phyloP scores from a whole-genome alignment of 805 yeast species.

The Metschnikowia corniflorae region DNA sequence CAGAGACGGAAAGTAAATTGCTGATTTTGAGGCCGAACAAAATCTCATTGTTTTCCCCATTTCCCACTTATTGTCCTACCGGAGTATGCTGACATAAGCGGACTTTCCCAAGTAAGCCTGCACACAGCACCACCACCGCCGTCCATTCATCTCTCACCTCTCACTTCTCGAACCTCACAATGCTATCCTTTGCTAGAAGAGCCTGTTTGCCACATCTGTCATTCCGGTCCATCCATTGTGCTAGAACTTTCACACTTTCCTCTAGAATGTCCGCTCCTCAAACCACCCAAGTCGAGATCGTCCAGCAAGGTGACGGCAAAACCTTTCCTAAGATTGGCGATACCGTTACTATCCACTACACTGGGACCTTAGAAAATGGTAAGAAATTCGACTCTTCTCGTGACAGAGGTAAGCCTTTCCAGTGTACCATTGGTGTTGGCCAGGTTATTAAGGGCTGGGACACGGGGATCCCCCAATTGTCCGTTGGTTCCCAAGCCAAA shows the following conservation, averaged over 20 bases:
- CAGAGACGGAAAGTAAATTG: too few relatives aligned
- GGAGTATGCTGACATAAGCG: too few relatives aligned
- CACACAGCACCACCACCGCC: neutral
- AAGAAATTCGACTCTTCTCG: constrained; percentile 94
- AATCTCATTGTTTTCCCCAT: too few relatives aligned
- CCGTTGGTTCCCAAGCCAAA: constrained; percentile 90
- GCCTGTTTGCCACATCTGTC: constrained; percentile 9
- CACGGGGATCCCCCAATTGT: constrained; percentile 85
- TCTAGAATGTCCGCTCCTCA: constrained; percentile 37
- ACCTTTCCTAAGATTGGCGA: constrained; percentile 87
- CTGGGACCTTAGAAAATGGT: constrained; percentile 93
- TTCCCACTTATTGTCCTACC: too few relatives aligned
- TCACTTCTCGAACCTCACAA: constrained; percentile 2
- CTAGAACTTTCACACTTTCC: constrained; percentile 8
- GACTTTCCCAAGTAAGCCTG: constrained; percentile 6
- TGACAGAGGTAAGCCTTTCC: constrained; percentile 94
- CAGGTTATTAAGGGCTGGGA: constrained; percentile 98
- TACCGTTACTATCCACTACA: constrained; percentile 88
- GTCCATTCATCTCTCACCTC: constrained; percentile 4
- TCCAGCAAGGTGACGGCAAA: constrained; percentile 73
- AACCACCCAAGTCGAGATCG: constrained; percentile 39
- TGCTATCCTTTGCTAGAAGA: constrained; percentile 14
- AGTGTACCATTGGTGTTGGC: constrained; percentile 90
- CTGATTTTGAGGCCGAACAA: too few relatives aligned
- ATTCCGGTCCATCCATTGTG: constrained; percentile 6